Percentiles rank a stretch among this genome's conserved stretches.
Conservation (phyloP, 768 basidiomycete species). For the Lentinula sp. region DNA sequence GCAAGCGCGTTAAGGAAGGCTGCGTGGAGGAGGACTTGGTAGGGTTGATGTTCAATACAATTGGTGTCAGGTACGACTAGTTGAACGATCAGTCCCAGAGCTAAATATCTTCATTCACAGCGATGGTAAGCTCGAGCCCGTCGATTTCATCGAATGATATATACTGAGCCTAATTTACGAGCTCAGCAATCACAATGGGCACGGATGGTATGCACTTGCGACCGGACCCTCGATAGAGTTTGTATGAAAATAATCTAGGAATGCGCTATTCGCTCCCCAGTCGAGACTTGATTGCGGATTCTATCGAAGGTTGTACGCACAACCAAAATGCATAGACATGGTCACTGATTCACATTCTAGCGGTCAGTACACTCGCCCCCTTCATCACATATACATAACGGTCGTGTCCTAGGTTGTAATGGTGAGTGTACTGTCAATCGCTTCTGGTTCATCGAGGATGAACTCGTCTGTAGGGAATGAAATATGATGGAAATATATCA, state of each 20-base stretch:
- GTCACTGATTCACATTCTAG: neutral
- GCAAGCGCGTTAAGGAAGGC: slow-evolving; percentile 74
- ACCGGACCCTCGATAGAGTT: neutral
- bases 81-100: neutral
- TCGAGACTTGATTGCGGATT: slow-evolving; percentile 87
- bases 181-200: slow-evolving; percentile 85
- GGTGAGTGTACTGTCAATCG: slow-evolving; percentile 24
- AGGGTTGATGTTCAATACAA: slow-evolving; percentile 79
- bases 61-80: slow-evolving; percentile 64
- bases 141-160: neutral
- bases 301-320: slow-evolving; percentile 50
- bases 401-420: slow-evolving; percentile 40
- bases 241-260: slow-evolving; percentile 33
- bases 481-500: slow-evolving; percentile 84
- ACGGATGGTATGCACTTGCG: slow-evolving; percentile 58
- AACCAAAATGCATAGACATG: neutral
- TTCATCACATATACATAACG: neutral
- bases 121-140: neutral
- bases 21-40: slow-evolving; percentile 78
- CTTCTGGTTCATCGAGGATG: neutral
- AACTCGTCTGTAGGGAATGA: slow-evolving; percentile 54
- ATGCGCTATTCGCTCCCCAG: slow-evolving; percentile 90
- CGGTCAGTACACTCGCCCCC: neutral
- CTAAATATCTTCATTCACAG: neutral
- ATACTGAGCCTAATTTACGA: neutral